Base-by-base conservation (phyloP, 805 yeast species). In the Candida ascalaphidarum region DNA sequence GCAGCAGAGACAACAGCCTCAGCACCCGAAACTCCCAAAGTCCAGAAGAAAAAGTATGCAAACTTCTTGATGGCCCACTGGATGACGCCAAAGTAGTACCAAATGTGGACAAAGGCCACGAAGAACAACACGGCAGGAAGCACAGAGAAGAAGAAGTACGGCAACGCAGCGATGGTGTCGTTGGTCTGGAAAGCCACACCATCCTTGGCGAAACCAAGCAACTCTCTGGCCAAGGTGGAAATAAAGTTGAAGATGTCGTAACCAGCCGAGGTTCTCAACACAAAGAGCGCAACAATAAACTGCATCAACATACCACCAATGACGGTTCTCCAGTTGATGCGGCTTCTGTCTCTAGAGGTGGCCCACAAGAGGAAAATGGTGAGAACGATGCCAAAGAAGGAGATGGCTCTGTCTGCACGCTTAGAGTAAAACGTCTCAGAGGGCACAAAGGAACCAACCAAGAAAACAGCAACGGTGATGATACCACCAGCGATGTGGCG, bases 1-100 rank as follows among this genome's bases (percentile, higher is more conserved):
- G 80, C 80, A 25, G 80, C 77, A 4, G 79, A 77, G 17, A 74
- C 75, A 26, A 74, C 69, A 15, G 79, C 71, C 46, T 74, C 81
- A 29, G 80, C 77, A 40, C 81, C 81, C 17, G 74, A 64, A 14
- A 72, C 68, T 33, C 62, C 54, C 60, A 73, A 62, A 21, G 72
- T 47, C 78, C 78, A 74, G 58, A 66, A 72, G 58, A 75, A 73
- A 39, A 74, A 65, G 41, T 52, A 50, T 12, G 79, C 73, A 37
- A 71, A 70, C 48, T 75, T 75, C 23, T 62, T 61, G 31, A 75
- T 64, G 24, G 54, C 55, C 80, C 81, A 75, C 45, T 75, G 81
- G 30, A 75, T 57, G 19, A 67, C 54, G 9, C 80, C 80, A 48
- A 58, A 68, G 52, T 74, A 72, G 52, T 65, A 71, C 64, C 71